phyloP scores from a whole-genome alignment of 371 early-diverging fungal genomes.

The Batrachochytrium dendrobatidis region DNA sequence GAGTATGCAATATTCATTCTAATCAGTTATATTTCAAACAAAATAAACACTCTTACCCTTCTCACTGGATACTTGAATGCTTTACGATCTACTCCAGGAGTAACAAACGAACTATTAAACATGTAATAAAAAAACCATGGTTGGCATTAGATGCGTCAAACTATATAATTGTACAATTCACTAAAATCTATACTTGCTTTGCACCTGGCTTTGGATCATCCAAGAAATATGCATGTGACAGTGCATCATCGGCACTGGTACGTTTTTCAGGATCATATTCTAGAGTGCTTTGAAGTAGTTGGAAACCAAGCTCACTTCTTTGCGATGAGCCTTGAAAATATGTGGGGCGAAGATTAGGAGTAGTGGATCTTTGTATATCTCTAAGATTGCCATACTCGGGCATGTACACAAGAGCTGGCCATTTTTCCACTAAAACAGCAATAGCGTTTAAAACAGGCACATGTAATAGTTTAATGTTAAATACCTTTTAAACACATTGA shows the following conservation, averaged over 20 bases:
- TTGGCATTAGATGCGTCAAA: no score
- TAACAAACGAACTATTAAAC: no score
- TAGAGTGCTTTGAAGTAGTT: conserved; percentile 72
- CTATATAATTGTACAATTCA: no score
- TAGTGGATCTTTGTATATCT: conserved; percentile 1
- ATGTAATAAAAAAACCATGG: no score
- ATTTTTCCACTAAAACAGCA: conserved; percentile 55
- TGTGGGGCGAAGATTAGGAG: conserved; percentile 7
- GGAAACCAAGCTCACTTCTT: conserved; percentile 34
- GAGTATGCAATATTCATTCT: no score
- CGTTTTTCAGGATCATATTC: conserved; percentile 89
- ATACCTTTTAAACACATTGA: background rate
- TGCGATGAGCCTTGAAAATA: background rate
- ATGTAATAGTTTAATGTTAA: background rate
- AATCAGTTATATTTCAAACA: no score
- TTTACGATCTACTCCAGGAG: no score
- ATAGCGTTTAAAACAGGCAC: background rate
- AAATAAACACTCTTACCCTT: no score
- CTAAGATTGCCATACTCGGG: conserved; percentile 62
- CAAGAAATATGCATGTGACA: conserved; percentile 83
- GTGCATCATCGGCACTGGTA: conserved; percentile 80
- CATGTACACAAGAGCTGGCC: conserved; percentile 66
- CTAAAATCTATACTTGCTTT: background rate
- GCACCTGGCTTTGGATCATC: conserved; percentile 73
- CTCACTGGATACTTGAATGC: no score